phyloP scores from a whole-genome alignment of 108 stramenopile genomes.

The Pseudonitzschia delicatissima region DNA sequence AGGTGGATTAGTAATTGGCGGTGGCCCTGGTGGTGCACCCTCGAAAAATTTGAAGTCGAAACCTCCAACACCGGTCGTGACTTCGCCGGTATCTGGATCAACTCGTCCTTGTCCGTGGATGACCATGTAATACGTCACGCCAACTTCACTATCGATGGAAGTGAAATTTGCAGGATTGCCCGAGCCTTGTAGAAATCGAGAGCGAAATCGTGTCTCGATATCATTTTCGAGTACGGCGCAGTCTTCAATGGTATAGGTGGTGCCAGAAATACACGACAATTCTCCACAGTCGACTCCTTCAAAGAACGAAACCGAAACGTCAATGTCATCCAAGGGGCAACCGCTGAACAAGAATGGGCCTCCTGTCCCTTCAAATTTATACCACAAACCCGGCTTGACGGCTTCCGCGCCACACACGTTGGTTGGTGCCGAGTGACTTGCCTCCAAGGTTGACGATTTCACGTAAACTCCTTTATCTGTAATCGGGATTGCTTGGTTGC shows the following conservation, averaged over 20 bases:
- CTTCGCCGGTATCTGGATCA: not conserved
- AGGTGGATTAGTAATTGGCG: too few species aligned
- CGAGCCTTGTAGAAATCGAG: not conserved
- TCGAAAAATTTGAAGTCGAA: not conserved
- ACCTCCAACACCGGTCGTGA: not conserved
- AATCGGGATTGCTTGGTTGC: not conserved
- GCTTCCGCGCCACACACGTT: slow-evolving; percentile 3
- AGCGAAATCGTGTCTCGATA: not conserved
- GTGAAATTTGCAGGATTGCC: not conserved
- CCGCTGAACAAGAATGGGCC: not conserved
- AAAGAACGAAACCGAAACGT: slow-evolving; percentile 3
- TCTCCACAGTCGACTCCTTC: not conserved
- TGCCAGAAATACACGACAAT: not conserved
- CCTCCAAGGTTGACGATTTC: slow-evolving; percentile 6
- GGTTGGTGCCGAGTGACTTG: not conserved
- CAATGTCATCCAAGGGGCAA: not conserved
- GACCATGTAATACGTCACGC: not conserved
- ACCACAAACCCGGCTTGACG: slow-evolving; percentile 10
- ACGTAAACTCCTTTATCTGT: not conserved
- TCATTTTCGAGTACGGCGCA: not conserved
- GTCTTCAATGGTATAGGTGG: not conserved
- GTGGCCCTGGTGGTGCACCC: too few species aligned
- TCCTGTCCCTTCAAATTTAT: slow-evolving; percentile 1
- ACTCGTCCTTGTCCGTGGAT: not conserved
- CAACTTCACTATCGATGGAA: not conserved